Conservation (phyloP, 169 alveolate genomes). For the Perkinsus olseni region DNA sequence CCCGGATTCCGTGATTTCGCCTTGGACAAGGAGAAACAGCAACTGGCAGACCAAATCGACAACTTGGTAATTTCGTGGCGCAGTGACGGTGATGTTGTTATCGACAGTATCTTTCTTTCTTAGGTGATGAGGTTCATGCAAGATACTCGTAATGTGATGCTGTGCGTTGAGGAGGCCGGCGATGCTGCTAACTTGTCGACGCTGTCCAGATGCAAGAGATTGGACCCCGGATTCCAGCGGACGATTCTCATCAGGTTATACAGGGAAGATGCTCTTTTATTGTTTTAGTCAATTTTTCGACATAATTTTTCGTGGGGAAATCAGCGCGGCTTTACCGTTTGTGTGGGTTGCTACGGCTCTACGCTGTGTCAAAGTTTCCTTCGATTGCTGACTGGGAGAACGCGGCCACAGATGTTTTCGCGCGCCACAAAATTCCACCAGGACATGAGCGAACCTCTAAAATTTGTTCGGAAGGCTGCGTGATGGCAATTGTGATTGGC, state of each 20-base stretch:
- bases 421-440: too few species aligned
- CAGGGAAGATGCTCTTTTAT: background rate
- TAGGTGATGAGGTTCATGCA: slow-evolving; percentile 25
- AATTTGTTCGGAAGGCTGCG: too few species aligned
- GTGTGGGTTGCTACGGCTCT: too few species aligned
- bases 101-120: too few species aligned
- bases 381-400: too few species aligned
- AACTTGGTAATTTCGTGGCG: background rate
- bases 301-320: background rate
- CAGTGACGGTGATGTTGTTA: slow-evolving; percentile 13
- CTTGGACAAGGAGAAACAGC: slow-evolving; percentile 26
- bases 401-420: too few species aligned
- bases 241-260: slow-evolving; percentile 16
- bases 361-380: too few species aligned
- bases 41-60: slow-evolving; percentile 7
- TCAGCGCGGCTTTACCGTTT: background rate
- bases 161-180: slow-evolving; percentile 34
- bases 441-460: too few species aligned
- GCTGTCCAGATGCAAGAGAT: slow-evolving; percentile 22
- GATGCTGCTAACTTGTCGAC: slow-evolving; percentile 36
- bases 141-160: slow-evolving; percentile 36
- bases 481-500: too few species aligned
- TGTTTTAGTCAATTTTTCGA: too few species aligned
- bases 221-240: slow-evolving; percentile 29
- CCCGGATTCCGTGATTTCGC: slow-evolving; percentile 42